Conservation (phyloP, 495 filamentous ascomycete species). For the Aspergillus indologenus region DNA sequence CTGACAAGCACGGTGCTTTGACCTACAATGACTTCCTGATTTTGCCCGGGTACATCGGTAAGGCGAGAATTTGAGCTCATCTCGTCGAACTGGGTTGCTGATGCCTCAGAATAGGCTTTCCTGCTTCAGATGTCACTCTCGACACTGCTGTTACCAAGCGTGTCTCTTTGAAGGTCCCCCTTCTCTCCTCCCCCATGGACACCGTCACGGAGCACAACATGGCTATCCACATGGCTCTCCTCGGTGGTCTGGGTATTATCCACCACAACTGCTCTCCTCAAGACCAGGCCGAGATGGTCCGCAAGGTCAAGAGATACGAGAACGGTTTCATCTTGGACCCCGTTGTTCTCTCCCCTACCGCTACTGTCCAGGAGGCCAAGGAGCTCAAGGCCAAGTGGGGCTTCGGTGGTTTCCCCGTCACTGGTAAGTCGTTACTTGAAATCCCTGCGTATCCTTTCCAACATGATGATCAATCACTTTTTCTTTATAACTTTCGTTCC, state of each 20-base stretch:
- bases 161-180: conserved; percentile 88
- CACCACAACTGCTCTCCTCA: conserved; percentile 98
- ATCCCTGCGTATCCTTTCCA: conserved; percentile 22
- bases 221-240: conserved; percentile 97
- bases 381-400: conserved; percentile 96
- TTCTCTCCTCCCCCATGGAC: conserved; percentile 98
- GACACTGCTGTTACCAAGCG: conserved; percentile 92
- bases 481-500: conserved; percentile 99
- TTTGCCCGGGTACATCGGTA: conserved; percentile 65
- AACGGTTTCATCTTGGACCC: conserved; percentile 99
- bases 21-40: conserved; percentile 79
- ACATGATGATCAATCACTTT: conserved; percentile 69
- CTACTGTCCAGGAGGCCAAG: conserved; percentile 89
- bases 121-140: conserved; percentile 82
- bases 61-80: conserved; percentile 19
- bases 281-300: conserved; percentile 96
- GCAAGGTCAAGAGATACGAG: conserved; percentile 98
- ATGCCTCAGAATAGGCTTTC: conserved; percentile 58
- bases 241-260: conserved; percentile 94
- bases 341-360: conserved; percentile 81
- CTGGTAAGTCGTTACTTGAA: conserved; percentile 67
- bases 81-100: conserved; percentile 52
- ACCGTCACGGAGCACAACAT: conserved; percentile 98
- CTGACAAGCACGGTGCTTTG: conserved; percentile 81
- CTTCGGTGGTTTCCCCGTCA: conserved; percentile 97